Evolutionary conservation across 176 grass and related monocot species (phyloP).

Genomic region (Aegilops umbellulata): DNA sequence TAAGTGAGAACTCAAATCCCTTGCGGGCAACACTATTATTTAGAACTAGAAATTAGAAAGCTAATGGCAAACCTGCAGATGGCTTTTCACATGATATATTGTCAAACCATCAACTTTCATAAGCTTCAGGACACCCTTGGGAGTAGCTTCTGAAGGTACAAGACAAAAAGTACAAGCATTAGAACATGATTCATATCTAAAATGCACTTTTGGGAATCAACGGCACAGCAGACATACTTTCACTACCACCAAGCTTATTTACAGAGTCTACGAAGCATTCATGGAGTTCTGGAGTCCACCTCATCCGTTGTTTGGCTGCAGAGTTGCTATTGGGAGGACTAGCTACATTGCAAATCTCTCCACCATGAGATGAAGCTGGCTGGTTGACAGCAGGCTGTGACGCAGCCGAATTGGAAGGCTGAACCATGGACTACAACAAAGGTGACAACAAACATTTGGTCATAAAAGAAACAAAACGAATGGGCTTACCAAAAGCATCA

Average conservation of each 20-base stretch:
- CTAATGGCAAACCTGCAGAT: slow-evolving; percentile 69
- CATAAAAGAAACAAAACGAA: slow-evolving; percentile 22
- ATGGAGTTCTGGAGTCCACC: slow-evolving; percentile 94
- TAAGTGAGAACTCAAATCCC: slow-evolving; percentile 24
- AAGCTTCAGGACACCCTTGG: slow-evolving; percentile 82
- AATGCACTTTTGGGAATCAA: slow-evolving; percentile 19
- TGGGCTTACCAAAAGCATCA: slow-evolving; percentile 2
- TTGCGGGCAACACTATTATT: slow-evolving; percentile 20
- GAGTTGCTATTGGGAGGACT: slow-evolving; percentile 55
- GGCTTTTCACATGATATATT: slow-evolving; percentile 98
- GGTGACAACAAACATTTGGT: slow-evolving; percentile 2
- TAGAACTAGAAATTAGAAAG: slow-evolving; percentile 18
- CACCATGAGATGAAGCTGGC: slow-evolving; percentile 54
- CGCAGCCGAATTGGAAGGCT: slow-evolving; percentile 27
- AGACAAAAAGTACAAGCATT: slow-evolving; percentile 15
- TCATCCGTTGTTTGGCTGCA: slow-evolving; percentile 68
- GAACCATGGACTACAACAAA: slow-evolving; percentile 38
- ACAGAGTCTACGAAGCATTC: slow-evolving; percentile 89
- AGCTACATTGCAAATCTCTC: slow-evolving; percentile 54
- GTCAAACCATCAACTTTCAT: slow-evolving; percentile 97
- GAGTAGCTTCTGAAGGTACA: slow-evolving; percentile 75
- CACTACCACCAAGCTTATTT: slow-evolving; percentile 87
- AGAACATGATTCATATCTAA: slow-evolving; percentile 22
- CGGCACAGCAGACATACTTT: slow-evolving; percentile 58
- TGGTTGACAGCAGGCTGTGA: slow-evolving; percentile 44